A percentile compares a stretch with the other conserved stretches of the same genome.
Conservation (phyloP, 2,329 filamentous ascomycete genomes). For the Aspergillus clavatus region DNA sequence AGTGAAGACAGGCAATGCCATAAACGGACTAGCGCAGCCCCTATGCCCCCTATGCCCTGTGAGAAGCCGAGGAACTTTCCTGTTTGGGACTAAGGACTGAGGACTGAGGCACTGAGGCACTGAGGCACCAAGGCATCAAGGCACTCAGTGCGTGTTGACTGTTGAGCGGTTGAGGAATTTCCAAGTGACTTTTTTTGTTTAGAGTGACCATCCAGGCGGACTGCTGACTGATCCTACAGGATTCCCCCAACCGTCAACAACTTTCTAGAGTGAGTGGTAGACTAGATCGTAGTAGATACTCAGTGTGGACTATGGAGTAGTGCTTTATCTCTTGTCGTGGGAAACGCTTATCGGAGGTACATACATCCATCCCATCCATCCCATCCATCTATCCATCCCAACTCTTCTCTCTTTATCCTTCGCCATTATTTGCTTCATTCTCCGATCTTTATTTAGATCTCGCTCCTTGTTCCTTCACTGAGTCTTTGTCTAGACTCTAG, state of each 20-base stretch:
- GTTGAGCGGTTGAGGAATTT: conserved; percentile 6
- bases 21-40: background rate
- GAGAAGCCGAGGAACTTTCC: conserved; percentile 4
- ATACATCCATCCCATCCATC: background rate
- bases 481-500: no score
- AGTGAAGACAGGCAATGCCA: background rate
- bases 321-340: no score
- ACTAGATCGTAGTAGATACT: no score
- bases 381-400: background rate
- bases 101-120: background rate
- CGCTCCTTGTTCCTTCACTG: background rate
- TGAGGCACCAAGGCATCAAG: background rate
- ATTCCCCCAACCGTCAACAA: conserved; percentile 5
- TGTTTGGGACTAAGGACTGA: background rate
- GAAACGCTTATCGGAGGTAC: background rate
- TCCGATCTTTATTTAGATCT: conserved; percentile 2
- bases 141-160: background rate
- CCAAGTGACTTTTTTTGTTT: no score
- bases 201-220: background rate
- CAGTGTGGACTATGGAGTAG: no score
- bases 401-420: background rate
- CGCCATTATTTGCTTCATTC: conserved; percentile 9
- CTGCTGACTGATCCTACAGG: background rate
- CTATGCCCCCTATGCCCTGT: background rate
- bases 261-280: no score